Percentiles rank a stretch among this genome's conserved stretches.
Conservation (phyloP, 305 asterid species). For the Ajuga reptans region DNA sequence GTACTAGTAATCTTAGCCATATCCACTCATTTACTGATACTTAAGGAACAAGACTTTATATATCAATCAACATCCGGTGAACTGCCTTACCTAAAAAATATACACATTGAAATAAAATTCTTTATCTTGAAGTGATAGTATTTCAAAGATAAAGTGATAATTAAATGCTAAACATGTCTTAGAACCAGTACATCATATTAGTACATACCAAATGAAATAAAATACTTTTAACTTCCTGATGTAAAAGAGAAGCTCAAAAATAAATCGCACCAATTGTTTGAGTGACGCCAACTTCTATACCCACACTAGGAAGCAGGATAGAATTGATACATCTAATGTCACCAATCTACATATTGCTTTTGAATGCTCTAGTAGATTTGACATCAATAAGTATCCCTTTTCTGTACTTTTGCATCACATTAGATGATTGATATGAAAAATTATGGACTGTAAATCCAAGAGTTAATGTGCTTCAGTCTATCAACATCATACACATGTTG, state of each 20-base stretch:
- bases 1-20: neutral
- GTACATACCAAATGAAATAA: neutral
- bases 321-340: constrained; percentile 9
- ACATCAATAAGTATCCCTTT: neutral
- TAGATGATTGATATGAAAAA: constrained; percentile 5
- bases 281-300: neutral
- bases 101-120: neutral
- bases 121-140: neutral
- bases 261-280: constrained; percentile 1
- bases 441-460: constrained; percentile 6
- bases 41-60: neutral
- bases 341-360: neutral
- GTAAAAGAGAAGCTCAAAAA: neutral
- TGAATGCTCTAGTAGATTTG: constrained; percentile 1
- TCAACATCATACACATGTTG: neutral
- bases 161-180: neutral
- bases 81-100: neutral
- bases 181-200: neutral
- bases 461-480: neutral
- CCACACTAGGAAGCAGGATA: neutral
- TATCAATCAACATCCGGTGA: neutral
- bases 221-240: neutral
- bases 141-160: neutral
- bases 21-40: constrained; percentile 1
- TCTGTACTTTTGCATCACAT: constrained; percentile 6